Conservation (phyloP, 208 protist species). For the Endotrypanum monterogeii region DNA sequence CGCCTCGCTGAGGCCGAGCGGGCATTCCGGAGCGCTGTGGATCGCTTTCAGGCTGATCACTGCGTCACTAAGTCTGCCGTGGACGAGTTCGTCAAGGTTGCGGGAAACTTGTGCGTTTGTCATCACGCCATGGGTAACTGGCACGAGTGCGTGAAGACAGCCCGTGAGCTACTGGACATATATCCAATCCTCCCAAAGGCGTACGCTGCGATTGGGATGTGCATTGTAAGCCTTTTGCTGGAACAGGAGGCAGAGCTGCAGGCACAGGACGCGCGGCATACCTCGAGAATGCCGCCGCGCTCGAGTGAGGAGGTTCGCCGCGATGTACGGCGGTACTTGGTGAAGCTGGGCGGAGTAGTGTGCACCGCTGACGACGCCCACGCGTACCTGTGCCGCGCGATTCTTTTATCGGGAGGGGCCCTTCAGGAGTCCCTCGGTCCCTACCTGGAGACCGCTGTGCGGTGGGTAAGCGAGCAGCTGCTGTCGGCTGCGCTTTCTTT, state of each 20-base stretch:
- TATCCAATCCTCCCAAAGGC: slow-evolving; percentile 60
- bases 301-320: slow-evolving; percentile 36
- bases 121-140: slow-evolving; percentile 30
- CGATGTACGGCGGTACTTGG: slow-evolving; percentile 37
- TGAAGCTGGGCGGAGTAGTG: slow-evolving; percentile 34
- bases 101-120: slow-evolving; percentile 46
- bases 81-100: slow-evolving; percentile 51
- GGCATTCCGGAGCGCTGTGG: slow-evolving; percentile 30
- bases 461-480: slow-evolving; percentile 46
- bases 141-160: slow-evolving; percentile 34
- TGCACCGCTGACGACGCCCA: slow-evolving; percentile 57
- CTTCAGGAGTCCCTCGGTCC: slow-evolving; percentile 43
- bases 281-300: slow-evolving; percentile 6
- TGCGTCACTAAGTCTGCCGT: slow-evolving; percentile 26
- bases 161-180: slow-evolving; percentile 38
- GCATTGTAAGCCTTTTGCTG: slow-evolving; percentile 38
- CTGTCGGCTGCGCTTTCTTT: slow-evolving; percentile 40
- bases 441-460: slow-evolving; percentile 39
- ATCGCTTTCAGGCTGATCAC: slow-evolving; percentile 36
- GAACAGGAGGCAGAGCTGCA: slow-evolving; percentile 36
- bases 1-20: slow-evolving; percentile 24
- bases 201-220: slow-evolving; percentile 56
- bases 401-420: slow-evolving; percentile 30
- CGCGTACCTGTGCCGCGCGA: slow-evolving; percentile 41
- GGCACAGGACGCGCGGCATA: slow-evolving; percentile 1